phyloP scores from a whole-genome alignment of 257 asterid species.

The Solanum dulcamara region DNA sequence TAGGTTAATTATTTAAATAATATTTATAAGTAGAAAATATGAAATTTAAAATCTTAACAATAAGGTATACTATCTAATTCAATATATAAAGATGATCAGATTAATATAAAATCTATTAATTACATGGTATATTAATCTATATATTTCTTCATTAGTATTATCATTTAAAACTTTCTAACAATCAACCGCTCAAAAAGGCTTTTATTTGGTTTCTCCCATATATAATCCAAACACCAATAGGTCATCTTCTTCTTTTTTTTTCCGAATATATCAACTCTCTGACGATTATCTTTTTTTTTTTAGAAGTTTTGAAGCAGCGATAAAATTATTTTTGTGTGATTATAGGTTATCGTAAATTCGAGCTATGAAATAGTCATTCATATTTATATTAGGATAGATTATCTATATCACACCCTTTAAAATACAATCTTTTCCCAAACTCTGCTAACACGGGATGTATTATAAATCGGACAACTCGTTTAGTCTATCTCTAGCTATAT shows the following conservation, averaged over 20 bases:
- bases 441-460: too few species aligned
- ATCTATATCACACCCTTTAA: background rate
- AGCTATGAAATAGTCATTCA: background rate
- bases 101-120: background rate
- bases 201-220: background rate
- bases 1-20: background rate
- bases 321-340: too few species aligned
- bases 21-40: background rate
- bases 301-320: fast-evolving
- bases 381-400: background rate
- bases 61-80: too few species aligned
- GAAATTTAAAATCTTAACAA: background rate
- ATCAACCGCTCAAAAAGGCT: background rate
- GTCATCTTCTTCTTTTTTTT: background rate
- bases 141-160: too few species aligned
- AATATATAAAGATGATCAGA: background rate
- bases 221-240: background rate
- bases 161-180: background rate
- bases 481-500: background rate
- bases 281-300: too few species aligned
- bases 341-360: too few species aligned
- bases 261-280: background rate
- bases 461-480: too few species aligned
- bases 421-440: too few species aligned
- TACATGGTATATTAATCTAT: background rate